phyloP scores from a whole-genome alignment of 2,329 filamentous ascomycete species.

The Ceratocystis destructans region DNA sequence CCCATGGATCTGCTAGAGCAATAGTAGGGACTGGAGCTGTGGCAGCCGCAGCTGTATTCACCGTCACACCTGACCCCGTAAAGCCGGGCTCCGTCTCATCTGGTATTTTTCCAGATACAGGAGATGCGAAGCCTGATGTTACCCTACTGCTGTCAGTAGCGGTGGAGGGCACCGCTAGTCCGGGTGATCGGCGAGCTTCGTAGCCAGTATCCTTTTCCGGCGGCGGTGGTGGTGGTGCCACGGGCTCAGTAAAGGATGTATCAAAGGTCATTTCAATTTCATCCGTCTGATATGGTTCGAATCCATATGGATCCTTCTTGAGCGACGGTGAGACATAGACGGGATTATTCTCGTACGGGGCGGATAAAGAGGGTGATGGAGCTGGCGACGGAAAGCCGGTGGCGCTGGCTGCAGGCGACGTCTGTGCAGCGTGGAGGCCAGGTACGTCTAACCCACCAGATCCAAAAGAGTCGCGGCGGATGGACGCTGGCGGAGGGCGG shows the following conservation, averaged over 20 bases:
- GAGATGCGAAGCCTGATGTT: background rate
- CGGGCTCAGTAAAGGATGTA: constrained; percentile 39
- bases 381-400: constrained; percentile 4
- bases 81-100: background rate
- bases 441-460: constrained; percentile 2
- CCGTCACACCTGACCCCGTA: background rate
- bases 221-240: constrained; percentile 22
- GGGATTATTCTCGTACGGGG: constrained; percentile 9
- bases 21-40: constrained; percentile 40
- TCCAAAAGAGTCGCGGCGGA: constrained; percentile 13
- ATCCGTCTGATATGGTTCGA: constrained; percentile 28
- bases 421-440: background rate
- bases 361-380: constrained; percentile 8
- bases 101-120: background rate
- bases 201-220: constrained; percentile 26
- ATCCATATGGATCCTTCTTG: constrained; percentile 14
- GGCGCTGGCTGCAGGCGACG: constrained; percentile 12
- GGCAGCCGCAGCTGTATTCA: constrained; percentile 25
- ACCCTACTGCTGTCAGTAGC: background rate
- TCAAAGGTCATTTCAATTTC: constrained; percentile 61
- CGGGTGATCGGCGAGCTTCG: constrained; percentile 15
- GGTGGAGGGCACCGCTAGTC: constrained; percentile 22
- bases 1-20: constrained; percentile 52
- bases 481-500: constrained; percentile 14
- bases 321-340: constrained; percentile 7